phyloP scores from a whole-genome alignment of 352 stramenopile genomes.

The Peronospora farinosa region DNA sequence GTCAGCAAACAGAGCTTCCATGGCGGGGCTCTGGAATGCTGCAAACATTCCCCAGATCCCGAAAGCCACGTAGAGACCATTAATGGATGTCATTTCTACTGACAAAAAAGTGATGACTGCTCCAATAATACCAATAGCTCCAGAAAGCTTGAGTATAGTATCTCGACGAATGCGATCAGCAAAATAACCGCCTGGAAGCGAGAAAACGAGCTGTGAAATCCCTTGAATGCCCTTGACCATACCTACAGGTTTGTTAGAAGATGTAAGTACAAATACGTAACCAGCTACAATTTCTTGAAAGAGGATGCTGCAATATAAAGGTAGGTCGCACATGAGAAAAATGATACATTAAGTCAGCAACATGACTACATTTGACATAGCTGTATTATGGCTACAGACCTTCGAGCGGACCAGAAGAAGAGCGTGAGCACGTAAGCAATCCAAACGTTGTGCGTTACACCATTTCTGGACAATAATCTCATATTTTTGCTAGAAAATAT shows the following conservation, averaged over 20 bases:
- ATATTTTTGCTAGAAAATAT: too few species aligned
- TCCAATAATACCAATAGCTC: constrained; percentile 38
- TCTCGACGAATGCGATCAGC: constrained; percentile 65
- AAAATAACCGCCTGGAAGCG: constrained; percentile 58
- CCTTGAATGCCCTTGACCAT: constrained; percentile 80
- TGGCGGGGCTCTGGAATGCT: constrained; percentile 57
- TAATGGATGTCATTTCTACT: constrained; percentile 39
- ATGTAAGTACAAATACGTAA: constrained; percentile 70
- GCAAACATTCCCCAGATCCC: constrained; percentile 63
- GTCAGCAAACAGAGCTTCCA: constrained; percentile 71
- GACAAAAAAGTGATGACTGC: constrained; percentile 53
- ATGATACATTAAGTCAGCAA: neutral
- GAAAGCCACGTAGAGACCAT: constrained; percentile 54
- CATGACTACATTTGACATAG: constrained; percentile 1
- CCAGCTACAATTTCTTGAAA: constrained; percentile 75
- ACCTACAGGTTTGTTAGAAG: constrained; percentile 69
- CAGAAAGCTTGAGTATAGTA: constrained; percentile 56
- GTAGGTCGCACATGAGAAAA: neutral
- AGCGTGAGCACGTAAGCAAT: constrained; percentile 66
- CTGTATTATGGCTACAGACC: constrained; percentile 13
- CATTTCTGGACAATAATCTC: neutral
- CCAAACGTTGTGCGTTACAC: constrained; percentile 50
- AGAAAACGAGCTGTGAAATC: constrained; percentile 71
- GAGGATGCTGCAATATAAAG: constrained; percentile 40
- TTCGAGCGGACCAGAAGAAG: constrained; percentile 68